Evolutionary conservation across 495 filamentous ascomycete species (phyloP), one percentile per base, ranked within the genome.

Genomic region (Tuber indicum): DNA sequence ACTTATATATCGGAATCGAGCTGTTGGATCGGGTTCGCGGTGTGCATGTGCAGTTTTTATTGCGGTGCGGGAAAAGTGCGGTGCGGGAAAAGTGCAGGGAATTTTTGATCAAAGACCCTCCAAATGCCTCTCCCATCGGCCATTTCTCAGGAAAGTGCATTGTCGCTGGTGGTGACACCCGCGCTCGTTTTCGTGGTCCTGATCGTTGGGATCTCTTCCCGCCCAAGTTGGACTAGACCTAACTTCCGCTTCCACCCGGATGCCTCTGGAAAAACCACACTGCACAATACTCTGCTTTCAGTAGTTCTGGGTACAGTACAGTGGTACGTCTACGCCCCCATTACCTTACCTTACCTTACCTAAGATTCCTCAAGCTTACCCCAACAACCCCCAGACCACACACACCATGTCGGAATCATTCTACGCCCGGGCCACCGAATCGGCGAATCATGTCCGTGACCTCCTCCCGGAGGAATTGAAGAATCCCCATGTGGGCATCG

Each of bases 401-500:
- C 26, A 32, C 47, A 49, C 26, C 10, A 66, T 66, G 58, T 66
- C 58, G 58, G 75, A 75, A 76, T 72, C 77, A 6, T 80, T 80
- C 52, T 82, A 78, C 74, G 26, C 81, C 41, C 66, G 72, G 10
- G 81, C 78, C 12, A 43, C 41, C 36, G 32, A 78, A 16, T 80
- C 81, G 1, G 75, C 77, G 23, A 43, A 83, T 36, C 8, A 76
- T 72, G 76, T 83, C 58, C 75, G 62, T n/a, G 16, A 36, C 12
- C 80, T 44, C 43, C 49, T 82, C 89, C 89, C 89, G 17, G 75
- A 81, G 42, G 71, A 79, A 16, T 81, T 93, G 42, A 84, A 87
- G 72, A 81, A 84, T 19, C 91, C 91, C 36, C 84, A 85, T 70
- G 86, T 93, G 74, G 92, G 90, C 21, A 91, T 94, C 77, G 88